phyloP scores from a whole-genome alignment of 805 yeast species.

The Candida xyloterini region DNA sequence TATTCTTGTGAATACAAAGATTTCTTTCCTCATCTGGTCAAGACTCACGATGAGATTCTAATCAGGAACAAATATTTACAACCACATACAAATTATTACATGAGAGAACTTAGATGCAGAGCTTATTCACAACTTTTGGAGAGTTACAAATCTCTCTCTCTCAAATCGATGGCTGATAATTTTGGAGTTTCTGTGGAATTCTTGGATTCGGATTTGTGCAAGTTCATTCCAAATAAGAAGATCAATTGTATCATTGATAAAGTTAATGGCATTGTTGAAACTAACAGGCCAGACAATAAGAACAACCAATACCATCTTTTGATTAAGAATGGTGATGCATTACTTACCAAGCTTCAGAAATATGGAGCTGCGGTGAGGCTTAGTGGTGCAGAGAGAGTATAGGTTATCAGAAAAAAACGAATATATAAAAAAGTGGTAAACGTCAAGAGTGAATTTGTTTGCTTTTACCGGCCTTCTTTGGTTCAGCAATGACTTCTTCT shows the following conservation, averaged over 20 bases:
- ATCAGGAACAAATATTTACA: slow-evolving; percentile 62
- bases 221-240: slow-evolving; percentile 89
- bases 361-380: slow-evolving; percentile 96
- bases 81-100: slow-evolving; percentile 77
- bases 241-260: slow-evolving; percentile 93
- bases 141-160: slow-evolving; percentile 85
- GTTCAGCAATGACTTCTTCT: slow-evolving; percentile 6
- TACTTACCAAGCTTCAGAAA: slow-evolving; percentile 91
- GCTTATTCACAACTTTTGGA: slow-evolving; percentile 93
- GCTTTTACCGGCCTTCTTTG: background rate
- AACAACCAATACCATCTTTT: slow-evolving; percentile 87
- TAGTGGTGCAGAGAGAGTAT: slow-evolving; percentile 81
- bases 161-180: slow-evolving; percentile 90
- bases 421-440: background rate
- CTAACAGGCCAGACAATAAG: slow-evolving; percentile 94
- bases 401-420: slow-evolving; percentile 1
- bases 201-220: slow-evolving; percentile 81
- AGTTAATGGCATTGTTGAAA: slow-evolving; percentile 92
- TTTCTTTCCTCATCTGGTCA: slow-evolving; percentile 72
- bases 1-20: slow-evolving; percentile 84
- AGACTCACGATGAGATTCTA: slow-evolving; percentile 72
- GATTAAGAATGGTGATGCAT: slow-evolving; percentile 87
- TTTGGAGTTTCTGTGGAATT: slow-evolving; percentile 89
- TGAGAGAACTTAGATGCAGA: slow-evolving; percentile 91
- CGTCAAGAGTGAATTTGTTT: too few relatives aligned